phyloP scores from a whole-genome alignment of 2,329 filamentous ascomycete species.

The Neofusicoccum parvum region DNA sequence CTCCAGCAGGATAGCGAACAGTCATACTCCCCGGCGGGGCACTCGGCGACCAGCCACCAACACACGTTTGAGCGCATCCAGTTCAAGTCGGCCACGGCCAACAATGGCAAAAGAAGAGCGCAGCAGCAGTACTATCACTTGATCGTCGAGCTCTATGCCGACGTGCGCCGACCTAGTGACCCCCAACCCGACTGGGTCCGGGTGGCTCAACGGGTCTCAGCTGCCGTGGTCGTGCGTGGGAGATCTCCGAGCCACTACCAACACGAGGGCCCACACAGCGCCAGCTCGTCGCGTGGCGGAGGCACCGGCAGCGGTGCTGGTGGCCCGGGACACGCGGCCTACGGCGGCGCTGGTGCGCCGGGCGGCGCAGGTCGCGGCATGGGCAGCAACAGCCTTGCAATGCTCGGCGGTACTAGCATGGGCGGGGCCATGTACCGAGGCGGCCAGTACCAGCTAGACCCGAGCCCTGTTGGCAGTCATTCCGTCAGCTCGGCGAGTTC shows the following conservation, averaged over 20 bases:
- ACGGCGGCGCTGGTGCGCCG: conserved; percentile 26
- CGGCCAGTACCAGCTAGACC: conserved; percentile 40
- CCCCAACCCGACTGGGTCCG: conserved; percentile 38
- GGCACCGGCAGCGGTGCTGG: conserved; percentile 65
- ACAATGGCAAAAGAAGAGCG: conserved; percentile 87
- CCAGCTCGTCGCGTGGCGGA: conserved; percentile 43
- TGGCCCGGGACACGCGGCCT: conserved; percentile 35
- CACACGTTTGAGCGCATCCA: conserved; percentile 85
- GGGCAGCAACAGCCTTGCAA: conserved; percentile 36
- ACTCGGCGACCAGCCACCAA: conserved; percentile 42
- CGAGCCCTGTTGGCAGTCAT: conserved; percentile 43
- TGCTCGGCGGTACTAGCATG: conserved; percentile 34
- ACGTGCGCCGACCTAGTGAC: conserved; percentile 37
- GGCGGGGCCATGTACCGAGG: conserved; percentile 38
- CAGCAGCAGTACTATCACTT: conserved; percentile 92
- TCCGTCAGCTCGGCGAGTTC: conserved; percentile 50
- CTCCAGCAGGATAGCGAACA: conserved; percentile 39
- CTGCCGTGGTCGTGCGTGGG: conserved; percentile 44
- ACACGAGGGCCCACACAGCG: conserved; percentile 48
- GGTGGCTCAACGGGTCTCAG: conserved; percentile 37
- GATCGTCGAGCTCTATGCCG: conserved; percentile 66
- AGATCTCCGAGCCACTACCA: conserved; percentile 48
- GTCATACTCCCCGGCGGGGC: conserved; percentile 36
- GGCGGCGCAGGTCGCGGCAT: conserved; percentile 52
- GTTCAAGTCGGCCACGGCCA: conserved; percentile 91